These are phyloP conservation scores for Aspergillus clavatus DNA, from an alignment of 2,329 filamentous ascomycete genomes.

Conservation along the genomic window DNA sequence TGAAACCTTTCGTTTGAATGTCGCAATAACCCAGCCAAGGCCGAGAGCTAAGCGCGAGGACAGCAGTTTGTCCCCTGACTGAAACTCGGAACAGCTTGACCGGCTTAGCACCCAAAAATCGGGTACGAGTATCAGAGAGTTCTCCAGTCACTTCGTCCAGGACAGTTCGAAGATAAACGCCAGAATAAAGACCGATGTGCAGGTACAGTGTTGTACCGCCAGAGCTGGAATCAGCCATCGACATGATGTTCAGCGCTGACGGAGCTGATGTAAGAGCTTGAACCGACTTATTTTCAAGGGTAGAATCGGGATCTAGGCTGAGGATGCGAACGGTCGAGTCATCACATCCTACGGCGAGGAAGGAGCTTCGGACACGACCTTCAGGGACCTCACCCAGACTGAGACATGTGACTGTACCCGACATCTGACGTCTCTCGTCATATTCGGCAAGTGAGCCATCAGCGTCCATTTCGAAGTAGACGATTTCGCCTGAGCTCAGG, in stretches of 20 bases:
- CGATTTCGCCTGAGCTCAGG: slow-evolving; percentile 90
- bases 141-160: slow-evolving; percentile 95
- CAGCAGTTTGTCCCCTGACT: slow-evolving; percentile 75
- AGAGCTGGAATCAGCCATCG: slow-evolving; percentile 90
- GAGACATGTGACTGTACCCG: slow-evolving; percentile 89
- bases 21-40: slow-evolving; percentile 97
- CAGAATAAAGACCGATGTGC: slow-evolving; percentile 92
- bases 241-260: slow-evolving; percentile 82
- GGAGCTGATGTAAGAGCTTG: slow-evolving; percentile 89
- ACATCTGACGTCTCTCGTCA: slow-evolving; percentile 92
- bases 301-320: slow-evolving; percentile 83
- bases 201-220: slow-evolving; percentile 86
- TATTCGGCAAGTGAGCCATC: slow-evolving; percentile 91
- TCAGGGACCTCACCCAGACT: slow-evolving; percentile 89
- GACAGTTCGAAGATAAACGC: slow-evolving; percentile 91
- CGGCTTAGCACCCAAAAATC: slow-evolving; percentile 86
- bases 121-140: slow-evolving; percentile 86
- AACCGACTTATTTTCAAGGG: slow-evolving; percentile 87
- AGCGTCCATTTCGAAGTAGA: slow-evolving; percentile 95
- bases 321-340: slow-evolving; percentile 93
- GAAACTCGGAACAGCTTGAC: slow-evolving; percentile 89
- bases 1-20: slow-evolving; percentile 77
- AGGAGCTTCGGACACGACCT: slow-evolving; percentile 82
- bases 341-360: slow-evolving; percentile 92
- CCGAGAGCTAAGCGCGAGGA: slow-evolving; percentile 83